phyloP scores from a whole-genome alignment of 306 rosid species.

The Pachyrhizus erosus region DNA sequence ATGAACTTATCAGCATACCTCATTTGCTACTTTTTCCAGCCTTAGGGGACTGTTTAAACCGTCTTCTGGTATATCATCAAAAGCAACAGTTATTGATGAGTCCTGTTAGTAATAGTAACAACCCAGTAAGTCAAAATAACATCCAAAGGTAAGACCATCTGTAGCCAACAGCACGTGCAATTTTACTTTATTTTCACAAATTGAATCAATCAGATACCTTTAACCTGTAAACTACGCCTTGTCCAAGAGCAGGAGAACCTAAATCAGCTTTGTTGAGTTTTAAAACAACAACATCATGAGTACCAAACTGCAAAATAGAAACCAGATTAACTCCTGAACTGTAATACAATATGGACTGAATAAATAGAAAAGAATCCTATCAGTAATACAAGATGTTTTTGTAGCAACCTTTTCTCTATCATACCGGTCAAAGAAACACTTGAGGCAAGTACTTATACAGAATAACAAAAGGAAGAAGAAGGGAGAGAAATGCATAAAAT shows the following conservation, averaged over 20 bases:
- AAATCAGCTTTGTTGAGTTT: constrained; percentile 93
- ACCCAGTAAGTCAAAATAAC: constrained; percentile 43
- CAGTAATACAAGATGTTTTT: neutral
- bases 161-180: constrained; percentile 21
- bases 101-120: constrained; percentile 65
- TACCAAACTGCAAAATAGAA: constrained; percentile 69
- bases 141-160: constrained; percentile 35
- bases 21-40: constrained; percentile 92
- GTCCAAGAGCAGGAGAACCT: constrained; percentile 94
- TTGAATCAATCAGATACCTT: constrained; percentile 64
- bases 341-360: constrained; percentile 21
- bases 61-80: constrained; percentile 96
- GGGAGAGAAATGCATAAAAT: constrained; percentile 18
- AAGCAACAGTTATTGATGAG: constrained; percentile 92
- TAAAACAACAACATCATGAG: constrained; percentile 92
- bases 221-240: constrained; percentile 92
- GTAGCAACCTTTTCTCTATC: neutral
- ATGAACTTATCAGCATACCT: constrained; percentile 58
- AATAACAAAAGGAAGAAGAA: neutral
- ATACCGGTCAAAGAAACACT: constrained; percentile 16
- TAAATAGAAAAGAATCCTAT: constrained; percentile 1
- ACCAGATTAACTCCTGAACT: constrained; percentile 22
- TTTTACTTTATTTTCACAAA: constrained; percentile 2
- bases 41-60: constrained; percentile 89
- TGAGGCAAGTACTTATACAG: neutral